Evolutionary conservation across 1,284 basidiomycete species (phyloP).

Genomic region (Entoloma clypeatum): DNA sequence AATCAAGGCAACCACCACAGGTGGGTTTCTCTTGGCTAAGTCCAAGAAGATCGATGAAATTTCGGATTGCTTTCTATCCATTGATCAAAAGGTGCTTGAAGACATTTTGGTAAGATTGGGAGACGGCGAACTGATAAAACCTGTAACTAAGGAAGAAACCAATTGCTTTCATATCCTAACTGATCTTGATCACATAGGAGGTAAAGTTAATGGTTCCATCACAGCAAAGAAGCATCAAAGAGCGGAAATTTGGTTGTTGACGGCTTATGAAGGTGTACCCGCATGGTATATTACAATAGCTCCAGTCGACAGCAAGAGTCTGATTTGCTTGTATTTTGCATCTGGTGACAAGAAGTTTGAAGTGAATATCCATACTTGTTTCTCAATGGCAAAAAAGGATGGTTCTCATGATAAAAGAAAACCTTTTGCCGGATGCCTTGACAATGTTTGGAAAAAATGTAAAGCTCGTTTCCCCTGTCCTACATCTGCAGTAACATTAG

Average conservation of each 20-base stretch:
- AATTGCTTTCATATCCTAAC: slow-evolving; percentile 31
- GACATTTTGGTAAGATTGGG: slow-evolving; percentile 22
- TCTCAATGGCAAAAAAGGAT: too few relatives aligned
- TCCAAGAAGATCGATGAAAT: slow-evolving; percentile 25
- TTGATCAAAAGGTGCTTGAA: slow-evolving; percentile 24
- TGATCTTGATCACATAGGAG: slow-evolving; percentile 33
- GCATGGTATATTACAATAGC: slow-evolving; percentile 36
- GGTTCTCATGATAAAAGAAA: slow-evolving; percentile 9
- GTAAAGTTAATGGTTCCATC: slow-evolving; percentile 30
- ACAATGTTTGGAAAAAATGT: slow-evolving; percentile 24
- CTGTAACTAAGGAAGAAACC: slow-evolving; percentile 31
- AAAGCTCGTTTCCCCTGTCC: slow-evolving; percentile 27
- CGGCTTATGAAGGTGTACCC: slow-evolving; percentile 28
- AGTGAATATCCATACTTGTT: too few relatives aligned
- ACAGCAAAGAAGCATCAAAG: slow-evolving; percentile 32
- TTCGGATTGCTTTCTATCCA: slow-evolving; percentile 20
- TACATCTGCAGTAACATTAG: slow-evolving; percentile 13
- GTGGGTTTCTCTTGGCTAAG: slow-evolving; percentile 29
- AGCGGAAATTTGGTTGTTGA: slow-evolving; percentile 36
- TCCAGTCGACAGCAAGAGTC: slow-evolving; percentile 28
- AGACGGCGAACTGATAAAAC: slow-evolving; percentile 24
- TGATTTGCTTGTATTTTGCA: slow-evolving; percentile 30
- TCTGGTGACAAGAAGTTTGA: slow-evolving; percentile 19
- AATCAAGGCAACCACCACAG: slow-evolving; percentile 27
- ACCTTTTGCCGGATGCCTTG: slow-evolving; percentile 14